phyloP scores from a whole-genome alignment of 2,329 filamentous ascomycete species.

The Alternaria sp. region DNA sequence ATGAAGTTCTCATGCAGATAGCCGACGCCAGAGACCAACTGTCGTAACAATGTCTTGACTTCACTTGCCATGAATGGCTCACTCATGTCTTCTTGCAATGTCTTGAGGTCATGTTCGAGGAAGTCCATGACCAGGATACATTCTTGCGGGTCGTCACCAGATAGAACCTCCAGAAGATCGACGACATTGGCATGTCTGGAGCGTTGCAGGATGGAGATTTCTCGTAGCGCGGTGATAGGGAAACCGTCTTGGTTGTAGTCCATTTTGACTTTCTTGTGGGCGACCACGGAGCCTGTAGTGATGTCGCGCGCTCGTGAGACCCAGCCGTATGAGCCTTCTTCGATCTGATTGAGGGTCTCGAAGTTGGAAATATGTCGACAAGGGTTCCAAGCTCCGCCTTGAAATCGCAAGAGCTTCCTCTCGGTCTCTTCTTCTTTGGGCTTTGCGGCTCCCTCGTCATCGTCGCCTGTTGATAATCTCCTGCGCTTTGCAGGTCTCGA shows the following conservation, averaged over 20 bases:
- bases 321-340: conserved; percentile 95
- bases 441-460: conserved; percentile 22
- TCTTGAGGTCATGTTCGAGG: conserved; percentile 94
- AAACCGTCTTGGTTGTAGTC: conserved; percentile 77
- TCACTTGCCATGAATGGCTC: conserved; percentile 93
- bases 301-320: conserved; percentile 83
- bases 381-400: conserved; percentile 69
- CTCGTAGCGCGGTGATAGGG: conserved; percentile 88
- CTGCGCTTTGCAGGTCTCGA: conserved; percentile 62
- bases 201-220: conserved; percentile 89
- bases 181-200: conserved; percentile 86
- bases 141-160: conserved; percentile 69
- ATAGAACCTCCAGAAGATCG: conserved; percentile 79
- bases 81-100: conserved; percentile 89
- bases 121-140: conserved; percentile 97
- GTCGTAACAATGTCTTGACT: conserved; percentile 85
- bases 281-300: conserved; percentile 79
- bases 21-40: conserved; percentile 78
- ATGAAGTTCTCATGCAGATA: conserved; percentile 93
- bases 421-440: conserved; percentile 39
- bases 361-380: conserved; percentile 85
- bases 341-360: conserved; percentile 93
- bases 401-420: conserved; percentile 73
- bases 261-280: conserved; percentile 92
- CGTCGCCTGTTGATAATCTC: conserved; percentile 63